Percentiles rank a stretch among this genome's conserved stretches.
These are phyloP conservation scores for Graphiopsis chlorocephala DNA, from an alignment of 2,329 filamentous ascomycete genomes.

Conservation along the genomic window DNA sequence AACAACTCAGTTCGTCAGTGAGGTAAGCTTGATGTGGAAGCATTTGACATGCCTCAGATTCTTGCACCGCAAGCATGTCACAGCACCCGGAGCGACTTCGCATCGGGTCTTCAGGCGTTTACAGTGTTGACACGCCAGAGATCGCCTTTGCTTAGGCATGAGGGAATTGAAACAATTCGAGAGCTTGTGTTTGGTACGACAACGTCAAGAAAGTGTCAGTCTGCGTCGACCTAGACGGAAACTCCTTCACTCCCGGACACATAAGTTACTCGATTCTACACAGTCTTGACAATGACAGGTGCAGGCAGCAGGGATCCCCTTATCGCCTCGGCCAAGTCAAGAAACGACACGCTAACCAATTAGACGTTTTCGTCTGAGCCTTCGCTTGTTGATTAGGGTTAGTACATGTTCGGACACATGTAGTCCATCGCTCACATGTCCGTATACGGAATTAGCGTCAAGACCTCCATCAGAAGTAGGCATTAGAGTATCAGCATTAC, in stretches of 20 bases:
- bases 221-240: not conserved
- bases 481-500: not conserved
- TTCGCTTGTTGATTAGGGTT: not conserved
- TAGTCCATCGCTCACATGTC: too few relatives aligned
- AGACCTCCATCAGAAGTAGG: too few relatives aligned
- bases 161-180: not conserved
- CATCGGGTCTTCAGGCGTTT: slow-evolving; percentile 2
- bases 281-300: too few relatives aligned
- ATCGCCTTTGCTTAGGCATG: slow-evolving; percentile 4
- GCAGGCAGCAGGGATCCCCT: not conserved
- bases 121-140: not conserved
- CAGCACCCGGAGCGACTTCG: not conserved
- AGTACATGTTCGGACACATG: not conserved
- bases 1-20: not conserved
- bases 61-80: not conserved
- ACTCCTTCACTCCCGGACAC: not conserved
- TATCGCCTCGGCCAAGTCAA: not conserved
- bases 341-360: not conserved
- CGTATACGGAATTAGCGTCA: too few relatives aligned
- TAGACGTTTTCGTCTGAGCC: not conserved
- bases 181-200: not conserved
- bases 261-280: not conserved
- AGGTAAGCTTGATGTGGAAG: not conserved
- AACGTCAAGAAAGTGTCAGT: not conserved
- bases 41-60: not conserved